Evolutionary conservation across 1,284 basidiomycete genomes (phyloP).

Genomic region (Irpex sp.): DNA sequence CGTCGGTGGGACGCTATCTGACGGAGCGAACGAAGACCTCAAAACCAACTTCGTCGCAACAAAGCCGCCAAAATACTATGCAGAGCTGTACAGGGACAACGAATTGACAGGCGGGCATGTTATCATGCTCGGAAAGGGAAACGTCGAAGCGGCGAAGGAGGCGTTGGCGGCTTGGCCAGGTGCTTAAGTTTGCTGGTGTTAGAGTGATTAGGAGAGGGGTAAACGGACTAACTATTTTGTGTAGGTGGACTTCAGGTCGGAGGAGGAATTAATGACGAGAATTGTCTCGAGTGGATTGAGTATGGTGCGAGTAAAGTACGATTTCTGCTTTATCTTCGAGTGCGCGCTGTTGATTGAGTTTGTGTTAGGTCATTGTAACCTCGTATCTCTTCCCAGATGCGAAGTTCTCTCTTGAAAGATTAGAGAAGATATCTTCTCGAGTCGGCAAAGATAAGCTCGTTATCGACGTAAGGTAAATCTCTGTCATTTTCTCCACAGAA

Average conservation of each 20-base stretch:
- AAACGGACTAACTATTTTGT: not conserved
- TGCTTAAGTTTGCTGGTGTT: slow-evolving; percentile 23
- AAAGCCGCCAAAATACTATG: slow-evolving; percentile 80
- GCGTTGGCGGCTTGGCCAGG: slow-evolving; percentile 86
- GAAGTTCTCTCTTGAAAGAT: slow-evolving; percentile 74
- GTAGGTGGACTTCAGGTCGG: slow-evolving; percentile 86
- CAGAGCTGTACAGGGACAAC: slow-evolving; percentile 72
- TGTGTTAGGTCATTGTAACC: slow-evolving; percentile 86
- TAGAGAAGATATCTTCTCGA: slow-evolving; percentile 59
- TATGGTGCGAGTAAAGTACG: slow-evolving; percentile 88
- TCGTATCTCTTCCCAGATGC: slow-evolving; percentile 89
- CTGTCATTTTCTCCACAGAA: not conserved
- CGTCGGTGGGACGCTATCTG: slow-evolving; percentile 89
- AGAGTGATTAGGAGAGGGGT: not conserved
- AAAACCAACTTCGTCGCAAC: slow-evolving; percentile 94
- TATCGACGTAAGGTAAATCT: slow-evolving; percentile 85
- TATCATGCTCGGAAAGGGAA: slow-evolving; percentile 91
- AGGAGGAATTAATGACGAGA: slow-evolving; percentile 84
- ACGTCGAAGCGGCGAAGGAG: slow-evolving; percentile 83
- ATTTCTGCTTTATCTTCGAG: not conserved
- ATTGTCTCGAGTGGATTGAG: slow-evolving; percentile 84
- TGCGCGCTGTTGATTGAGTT: not conserved
- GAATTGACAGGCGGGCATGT: slow-evolving; percentile 87
- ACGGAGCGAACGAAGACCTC: slow-evolving; percentile 54
- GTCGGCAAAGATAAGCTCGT: slow-evolving; percentile 89